Evolutionary conservation across 352 stramenopile genomes (phyloP), one percentile per base, ranked within the genome.

Genomic region (Phytophthora pseudosyringae): DNA sequence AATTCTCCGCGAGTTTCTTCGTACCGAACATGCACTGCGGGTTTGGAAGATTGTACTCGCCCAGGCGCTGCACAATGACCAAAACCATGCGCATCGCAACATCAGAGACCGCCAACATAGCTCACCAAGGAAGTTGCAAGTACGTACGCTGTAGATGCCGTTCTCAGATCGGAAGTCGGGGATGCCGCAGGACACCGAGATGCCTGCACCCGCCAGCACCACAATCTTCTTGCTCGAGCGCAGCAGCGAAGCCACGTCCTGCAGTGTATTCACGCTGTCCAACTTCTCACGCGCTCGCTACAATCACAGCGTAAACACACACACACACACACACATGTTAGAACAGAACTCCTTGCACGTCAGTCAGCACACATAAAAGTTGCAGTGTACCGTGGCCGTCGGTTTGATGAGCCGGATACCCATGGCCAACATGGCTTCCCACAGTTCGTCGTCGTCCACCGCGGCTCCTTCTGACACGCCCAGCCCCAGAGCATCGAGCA

Each of bases 141-240:
- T 6, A 91, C 86, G 55, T 83, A 96, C 86, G 36, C 79, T 94
- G 70, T 97, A 97, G 45, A 96, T 96, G 53, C 90, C 90, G 55
- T 94, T 94, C 56, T 95, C 83, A 4, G 93, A 98, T 15, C 98
- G 94, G 73, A 99, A 99, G 69, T 99, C 98, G 0, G 98, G 98
- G 67, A 99, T 99, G 15, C 98, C 98, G 60, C 96, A 98, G 5
- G 91, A 98, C 11, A 98, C 96, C 8, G 87, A 98, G 52, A 99
- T 98, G n/a, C 97, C 97, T 9, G 97, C 97, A 16, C 97, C 97
- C 18, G 90, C 89, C 28, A 99, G 64, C 15, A 98, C 88, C 21
- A 98, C 84, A 50, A 98, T 95, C 52, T 97, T 96, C 45, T 94
- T 88, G 39, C 88, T 79, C 3, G 80, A 71, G 16, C 73, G 82